Evolutionary conservation across 208 protist species (phyloP), one percentile per base, ranked within the genome.

Genomic region (Crithidia fasciculata): DNA sequence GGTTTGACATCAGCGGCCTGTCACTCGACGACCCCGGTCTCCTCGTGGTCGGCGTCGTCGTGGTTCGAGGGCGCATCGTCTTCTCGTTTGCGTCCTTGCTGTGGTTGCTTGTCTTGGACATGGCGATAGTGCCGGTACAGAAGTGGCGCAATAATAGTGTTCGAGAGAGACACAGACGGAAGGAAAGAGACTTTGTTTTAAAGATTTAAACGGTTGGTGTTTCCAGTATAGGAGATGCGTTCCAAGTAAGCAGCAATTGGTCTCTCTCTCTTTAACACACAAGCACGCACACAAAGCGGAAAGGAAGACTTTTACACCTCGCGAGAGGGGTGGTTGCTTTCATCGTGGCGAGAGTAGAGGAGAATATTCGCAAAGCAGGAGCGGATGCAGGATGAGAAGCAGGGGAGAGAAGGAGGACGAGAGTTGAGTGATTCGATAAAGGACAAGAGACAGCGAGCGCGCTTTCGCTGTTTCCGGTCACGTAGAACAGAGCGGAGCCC

Each of bases 21-120:
- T 76, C 69, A 41, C 49, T 52, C 43, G 66, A 84, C 45, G 75
- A 81, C 13, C 13, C 43, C 56, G 19, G 60, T 76, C 43, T 77
- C 57, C 8, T 59, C 64, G 59, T 49, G 49, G 28, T 65, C 66
- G 37, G 66, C 62, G 40, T 60, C 49, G 3, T 68, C 69, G 60
- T 58, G 55, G 61, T 67, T 58, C 52, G 39, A 75, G n/a, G 69
- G 66, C 54, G 65, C 53, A 54, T 62, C 44, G 50, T 55, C 52
- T 76, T 67, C 19, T 54, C 50, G 39, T 53, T 52, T 16, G 7
- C 58, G 60, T 72, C 70, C 57, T 76, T 81, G 54, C 56, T 64
- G 41, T 76, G 39, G 28, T 67, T 69, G 19, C 57, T 81, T 4
- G 69, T 69, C 28, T 71, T 67, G 3, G 60, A 72, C 65, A 76